Percentiles rank a stretch among this genome's conserved stretches.
phyloP scores from a whole-genome alignment of 2,329 filamentous ascomycete species.

The Botryotinia calthae region DNA sequence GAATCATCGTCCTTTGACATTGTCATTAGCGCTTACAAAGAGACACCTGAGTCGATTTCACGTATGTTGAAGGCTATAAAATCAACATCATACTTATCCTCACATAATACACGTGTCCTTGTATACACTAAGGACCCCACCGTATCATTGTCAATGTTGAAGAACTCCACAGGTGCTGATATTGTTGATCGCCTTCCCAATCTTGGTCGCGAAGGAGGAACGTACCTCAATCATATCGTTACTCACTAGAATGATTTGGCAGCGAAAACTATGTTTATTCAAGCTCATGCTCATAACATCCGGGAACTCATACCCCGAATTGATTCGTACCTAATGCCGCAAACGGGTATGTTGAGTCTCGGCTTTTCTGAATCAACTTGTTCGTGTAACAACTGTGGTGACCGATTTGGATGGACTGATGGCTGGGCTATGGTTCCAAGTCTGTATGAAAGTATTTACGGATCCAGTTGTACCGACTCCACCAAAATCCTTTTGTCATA shows the following conservation, averaged over 20 bases:
- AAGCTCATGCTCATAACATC: conserved; percentile 45
- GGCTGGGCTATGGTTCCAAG: conserved; percentile 39
- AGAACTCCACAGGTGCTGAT: conserved; percentile 29
- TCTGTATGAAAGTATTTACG: conserved; percentile 38
- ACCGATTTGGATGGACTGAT: conserved; percentile 44
- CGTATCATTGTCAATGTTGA: conserved; percentile 24
- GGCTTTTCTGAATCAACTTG: conserved; percentile 42
- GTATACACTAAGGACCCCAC: conserved; percentile 34
- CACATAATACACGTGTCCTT: conserved; percentile 26
- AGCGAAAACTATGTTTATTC: conserved; percentile 48
- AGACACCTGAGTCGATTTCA: conserved; percentile 28
- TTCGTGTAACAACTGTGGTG: conserved; percentile 41
- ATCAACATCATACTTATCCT: conserved; percentile 27
- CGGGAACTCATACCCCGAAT: conserved; percentile 43
- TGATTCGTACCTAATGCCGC: conserved; percentile 42
- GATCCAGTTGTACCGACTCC: conserved; percentile 26
- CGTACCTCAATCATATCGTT: conserved; percentile 49
- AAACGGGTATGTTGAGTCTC: conserved; percentile 48
- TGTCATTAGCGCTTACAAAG: conserved; percentile 34
- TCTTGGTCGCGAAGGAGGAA: conserved; percentile 47
- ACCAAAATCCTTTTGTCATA: conserved; percentile 43
- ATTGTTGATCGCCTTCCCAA: conserved; percentile 39
- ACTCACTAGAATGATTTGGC: conserved; percentile 45
- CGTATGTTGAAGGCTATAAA: conserved; percentile 29
- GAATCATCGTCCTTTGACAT: conserved; percentile 33